phyloP scores from a whole-genome alignment of 495 filamentous ascomycete species.

The Penicillium longicatenatum region DNA sequence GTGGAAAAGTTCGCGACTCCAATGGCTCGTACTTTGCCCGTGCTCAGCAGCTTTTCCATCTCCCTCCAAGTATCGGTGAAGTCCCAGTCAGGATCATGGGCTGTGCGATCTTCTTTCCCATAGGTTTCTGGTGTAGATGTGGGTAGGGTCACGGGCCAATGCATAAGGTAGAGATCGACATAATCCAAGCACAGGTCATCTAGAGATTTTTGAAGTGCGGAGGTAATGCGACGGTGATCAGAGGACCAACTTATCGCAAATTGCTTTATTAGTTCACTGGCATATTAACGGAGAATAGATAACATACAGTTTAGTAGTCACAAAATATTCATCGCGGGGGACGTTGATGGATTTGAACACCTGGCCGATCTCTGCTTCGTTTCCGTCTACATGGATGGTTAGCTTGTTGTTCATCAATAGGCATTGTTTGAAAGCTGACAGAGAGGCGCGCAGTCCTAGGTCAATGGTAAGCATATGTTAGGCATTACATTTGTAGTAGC shows the following conservation, averaged over 20 bases:
- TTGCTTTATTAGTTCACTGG: conserved; percentile 2
- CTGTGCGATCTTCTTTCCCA: conserved; percentile 43
- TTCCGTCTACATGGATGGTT: conserved; percentile 32
- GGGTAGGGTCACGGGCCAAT: conserved; percentile 65
- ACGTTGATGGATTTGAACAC: conserved; percentile 53
- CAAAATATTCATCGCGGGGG: conserved; percentile 56
- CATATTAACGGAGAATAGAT: conserved; percentile 16
- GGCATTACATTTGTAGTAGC: conserved; percentile 27
- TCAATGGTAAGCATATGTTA: conserved; percentile 17
- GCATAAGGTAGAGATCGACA: conserved; percentile 69
- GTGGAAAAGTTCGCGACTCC: conserved; percentile 58
- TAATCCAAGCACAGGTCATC: conserved; percentile 59
- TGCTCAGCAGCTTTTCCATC: conserved; percentile 58
- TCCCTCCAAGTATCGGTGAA: conserved; percentile 48
- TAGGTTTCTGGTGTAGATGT: conserved; percentile 29
- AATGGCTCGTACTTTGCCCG: conserved; percentile 58
- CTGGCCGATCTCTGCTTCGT: conserved; percentile 49
- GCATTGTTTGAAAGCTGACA: conserved; percentile 4
- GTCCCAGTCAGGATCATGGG: conserved; percentile 43
- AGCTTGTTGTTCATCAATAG: conserved; percentile 12
- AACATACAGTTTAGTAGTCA: conserved; percentile 63
- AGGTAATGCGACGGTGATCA: conserved; percentile 48
- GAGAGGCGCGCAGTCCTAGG: conserved; percentile 26
- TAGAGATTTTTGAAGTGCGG: conserved; percentile 59
- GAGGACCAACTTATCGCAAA: conserved; percentile 24